A percentile compares a stretch with the other conserved stretches of the same genome.
Evolutionary conservation across 768 basidiomycete genomes (phyloP).

Genomic region (Roridomyces roridus): DNA sequence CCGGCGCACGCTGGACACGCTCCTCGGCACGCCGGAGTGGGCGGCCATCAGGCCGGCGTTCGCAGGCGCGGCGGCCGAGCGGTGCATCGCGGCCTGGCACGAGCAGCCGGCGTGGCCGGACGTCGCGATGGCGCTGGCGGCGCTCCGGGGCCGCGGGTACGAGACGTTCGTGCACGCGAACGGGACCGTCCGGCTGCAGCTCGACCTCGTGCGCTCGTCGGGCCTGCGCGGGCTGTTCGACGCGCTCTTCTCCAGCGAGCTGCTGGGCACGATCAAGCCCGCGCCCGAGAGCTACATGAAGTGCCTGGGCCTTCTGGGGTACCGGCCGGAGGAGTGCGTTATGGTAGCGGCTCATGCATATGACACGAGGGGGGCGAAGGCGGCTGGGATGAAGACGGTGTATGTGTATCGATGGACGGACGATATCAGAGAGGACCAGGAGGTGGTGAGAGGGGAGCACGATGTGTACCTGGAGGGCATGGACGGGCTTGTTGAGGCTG

Average conservation of each 20-base stretch:
- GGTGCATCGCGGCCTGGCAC: constrained; percentile 13
- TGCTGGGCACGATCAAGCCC: constrained; percentile 11
- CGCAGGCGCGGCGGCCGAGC: too few relatives aligned
- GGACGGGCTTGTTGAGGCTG: background rate
- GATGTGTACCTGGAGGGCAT: constrained; percentile 12
- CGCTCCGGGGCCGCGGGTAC: constrained; percentile 1
- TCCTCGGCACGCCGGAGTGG: too few relatives aligned
- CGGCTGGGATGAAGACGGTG: constrained; percentile 12
- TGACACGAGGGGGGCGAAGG: constrained; percentile 5
- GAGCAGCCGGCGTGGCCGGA: constrained; percentile 3
- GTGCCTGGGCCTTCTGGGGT: constrained; percentile 1
- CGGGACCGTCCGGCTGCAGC: constrained; percentile 18
- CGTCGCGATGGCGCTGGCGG: constrained; percentile 1
- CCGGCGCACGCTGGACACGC: too few relatives aligned
- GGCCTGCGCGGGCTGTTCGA: constrained; percentile 12
- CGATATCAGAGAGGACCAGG: constrained; percentile 11
- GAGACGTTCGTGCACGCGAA: constrained; percentile 15
- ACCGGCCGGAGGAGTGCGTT: constrained; percentile 1
- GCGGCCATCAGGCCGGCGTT: too few relatives aligned
- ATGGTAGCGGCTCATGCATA: constrained; percentile 11
- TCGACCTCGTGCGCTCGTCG: constrained; percentile 9
- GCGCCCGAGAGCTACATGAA: constrained; percentile 8
- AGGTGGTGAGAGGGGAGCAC: constrained; percentile 4
- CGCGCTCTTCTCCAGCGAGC: constrained; percentile 12
- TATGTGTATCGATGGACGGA: constrained; percentile 8